Conservation (phyloP, 2,329 filamentous ascomycete genomes). For the Xylariaceae sp. region DNA sequence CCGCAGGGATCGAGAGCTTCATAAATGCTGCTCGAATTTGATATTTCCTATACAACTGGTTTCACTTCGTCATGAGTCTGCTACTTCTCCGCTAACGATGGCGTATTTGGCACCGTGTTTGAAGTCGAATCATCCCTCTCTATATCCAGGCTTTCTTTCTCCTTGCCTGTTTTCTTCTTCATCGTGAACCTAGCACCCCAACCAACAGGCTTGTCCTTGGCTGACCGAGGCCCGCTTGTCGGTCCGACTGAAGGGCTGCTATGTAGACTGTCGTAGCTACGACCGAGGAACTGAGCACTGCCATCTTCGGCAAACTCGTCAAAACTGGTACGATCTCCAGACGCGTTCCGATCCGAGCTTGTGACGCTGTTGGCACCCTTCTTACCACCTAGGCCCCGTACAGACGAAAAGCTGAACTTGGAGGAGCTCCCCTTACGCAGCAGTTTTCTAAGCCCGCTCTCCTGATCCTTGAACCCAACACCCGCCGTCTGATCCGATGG, state of each 20-base stretch:
- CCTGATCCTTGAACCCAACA: slow-evolving; percentile 55
- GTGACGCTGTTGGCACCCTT: slow-evolving; percentile 64
- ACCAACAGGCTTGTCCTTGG: slow-evolving; percentile 54
- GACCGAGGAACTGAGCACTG: slow-evolving; percentile 46
- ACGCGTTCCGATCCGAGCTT: slow-evolving; percentile 63
- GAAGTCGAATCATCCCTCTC: slow-evolving; percentile 49
- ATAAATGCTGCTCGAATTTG: too few relatives aligned
- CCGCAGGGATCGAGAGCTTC: too few relatives aligned
- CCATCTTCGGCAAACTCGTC: slow-evolving; percentile 60
- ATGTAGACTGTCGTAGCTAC: slow-evolving; percentile 62
- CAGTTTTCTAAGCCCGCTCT: slow-evolving; percentile 65
- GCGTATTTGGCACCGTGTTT: slow-evolving; percentile 25
- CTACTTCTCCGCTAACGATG: slow-evolving; percentile 34
- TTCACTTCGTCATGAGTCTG: not conserved
- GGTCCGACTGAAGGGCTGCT: slow-evolving; percentile 64
- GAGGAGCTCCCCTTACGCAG: slow-evolving; percentile 70
- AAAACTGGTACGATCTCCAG: slow-evolving; percentile 64
- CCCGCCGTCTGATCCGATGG: slow-evolving; percentile 58
- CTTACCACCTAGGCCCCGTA: slow-evolving; percentile 57
- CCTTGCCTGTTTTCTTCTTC: slow-evolving; percentile 63
- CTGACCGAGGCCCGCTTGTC: slow-evolving; percentile 50
- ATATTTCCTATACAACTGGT: too few relatives aligned
- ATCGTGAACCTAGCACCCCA: slow-evolving; percentile 61
- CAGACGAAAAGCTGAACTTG: slow-evolving; percentile 68
- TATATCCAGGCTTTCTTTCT: slow-evolving; percentile 62